Base-by-base conservation (phyloP, 2,329 filamentous ascomycete genomes). In the Cladosporium sp. region DNA sequence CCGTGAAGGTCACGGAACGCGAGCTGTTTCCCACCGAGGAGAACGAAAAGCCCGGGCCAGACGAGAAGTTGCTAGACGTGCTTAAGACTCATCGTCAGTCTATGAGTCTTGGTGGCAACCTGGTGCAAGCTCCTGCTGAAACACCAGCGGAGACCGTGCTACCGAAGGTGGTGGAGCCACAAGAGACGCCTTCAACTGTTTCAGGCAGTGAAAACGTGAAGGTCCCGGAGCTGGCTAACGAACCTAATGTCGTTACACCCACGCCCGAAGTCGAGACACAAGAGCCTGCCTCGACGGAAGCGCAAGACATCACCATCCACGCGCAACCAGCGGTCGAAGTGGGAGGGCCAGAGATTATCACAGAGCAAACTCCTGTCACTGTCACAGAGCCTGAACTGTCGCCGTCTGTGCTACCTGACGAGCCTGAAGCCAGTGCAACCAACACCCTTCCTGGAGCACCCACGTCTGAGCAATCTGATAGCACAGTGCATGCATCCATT, bases 141-240 rank as follows among this genome's bases (percentile, higher is more conserved):
- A 6, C 34, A 25, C n/a, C 25, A 5, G 48, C 16, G 2, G 36
- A 18, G 7, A 46, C 43, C 13, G 49, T n/a, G 2, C 28, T 32
- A 21, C 61, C 61, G 25, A 6, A 34, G 11, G 36, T 58, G 26
- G 25, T 48, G n/a, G 43, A 51, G 46, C 43, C 43, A 34, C 11
- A 26, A 32, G 43, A 36, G 13, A 36, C n/a, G 10, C n/a, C n/a
- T n/a, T n/a, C 43, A 8, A 46, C 58, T 36, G 46, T 25, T 5
- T 16, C n/a, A n/a, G n/a, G 18, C 58, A 48, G 25, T 21, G 39
- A 77, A 57, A 71, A 72, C 65, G 43, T 26, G 13, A 30, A 61
- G 48, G 18, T 32, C 34, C 34, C 56, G 2, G 49, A 63, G 16
- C 43, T 14, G 32, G 23, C 13, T 11, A 5, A 13, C 7, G 51